Evolutionary conservation across 371 early-diverging fungal species (phyloP), one percentile per base, ranked within the genome.

Genomic region (Racocetra persica): DNA sequence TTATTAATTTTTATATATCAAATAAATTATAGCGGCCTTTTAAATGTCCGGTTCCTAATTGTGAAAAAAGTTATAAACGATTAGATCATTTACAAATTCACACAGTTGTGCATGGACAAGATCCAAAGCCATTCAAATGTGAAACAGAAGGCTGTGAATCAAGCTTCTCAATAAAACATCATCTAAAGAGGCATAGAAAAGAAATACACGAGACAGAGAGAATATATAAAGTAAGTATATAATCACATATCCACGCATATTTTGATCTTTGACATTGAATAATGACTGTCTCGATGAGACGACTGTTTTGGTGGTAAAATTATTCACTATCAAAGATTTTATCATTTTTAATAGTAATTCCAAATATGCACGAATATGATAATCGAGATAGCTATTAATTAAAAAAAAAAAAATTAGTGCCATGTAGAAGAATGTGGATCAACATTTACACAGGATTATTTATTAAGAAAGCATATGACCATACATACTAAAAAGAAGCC

Each of bases 31-130:
- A 75, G 76, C 14, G 60, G 41, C 57, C 62, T 10, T 75, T 59
- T 41, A 41, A 41, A 22, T 75, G 76, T 41, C 60, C 45, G n/a
- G 55, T 51, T 36, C 22, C 57, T 22, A 51, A 51, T n/a, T 75
- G 76, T 41, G 60, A 24, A 32, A 75, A 75, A 75, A 22, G 60
- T n/a, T 75, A 75, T 75, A 55, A 51, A 41, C 57, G 76, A 38
- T n/a, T 57, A 41, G 36, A 59, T 75, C 52, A 75, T 59, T 59
- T 75, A 60, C 52, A 59, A 59, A n/a, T 59, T 18, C 76, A 75
- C 24, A 11, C 60, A 10, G 36, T 75, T 41, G 11, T 38, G 3
- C 62, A 60, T 59, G 60, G 76, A 45, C 45, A 45, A 45, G 45
- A 75, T 41, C 16, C 62, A 18, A 62, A 60, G 51, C 78, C 63